Base-by-base conservation (phyloP, 257 asterid genomes). In the Solanum sejunctum region DNA sequence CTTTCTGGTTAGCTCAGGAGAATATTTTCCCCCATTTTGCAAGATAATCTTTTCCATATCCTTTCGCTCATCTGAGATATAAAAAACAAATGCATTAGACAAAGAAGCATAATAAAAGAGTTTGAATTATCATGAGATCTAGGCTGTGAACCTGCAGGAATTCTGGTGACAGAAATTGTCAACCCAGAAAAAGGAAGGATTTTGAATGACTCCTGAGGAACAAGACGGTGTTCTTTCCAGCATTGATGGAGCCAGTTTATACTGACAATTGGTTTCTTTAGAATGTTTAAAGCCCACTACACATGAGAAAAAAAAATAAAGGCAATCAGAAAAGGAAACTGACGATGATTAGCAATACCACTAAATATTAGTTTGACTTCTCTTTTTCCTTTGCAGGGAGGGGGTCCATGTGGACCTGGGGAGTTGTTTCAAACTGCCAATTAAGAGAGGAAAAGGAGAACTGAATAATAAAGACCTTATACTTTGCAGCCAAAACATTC, bases 201-300 rank as follows among this genome's bases (percentile, higher is more conserved):
- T 87, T 92, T 91, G 90, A 88, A 97, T 81, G 96, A 87, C 63
- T 97, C 99, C 43, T 92, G 98, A 84, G 99, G 96, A 87, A 95
- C 98, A 84, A 94, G 92, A 80, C 98, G 95, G 88, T 97, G 99
- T 90, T 97, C 99, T 90, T 93, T 94, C 99, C 99, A 97, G 87
- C 99, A 97, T 54, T 95, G 99, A 61, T 86, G 93, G 79, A 97
- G 94, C 99, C 99, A 97, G 84, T 86, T 90, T 32, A 84, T 88
- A 83, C 93, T 92, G 90, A 95, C 97, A 84, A 92, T 90, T 64
- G 99, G 97, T 89, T 92, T 97, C 92, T 92, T 97, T 43, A 91
- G 89, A 85, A 82, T 87, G 89, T 91, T 91, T 81, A 92, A 66
- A 86, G 99, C 98, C 99, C 97, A 95, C 98, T 95, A 90, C 87